Percentiles rank a stretch among this genome's conserved stretches.
Evolutionary conservation across 176 grass and related monocot species (phyloP).

Genomic region (Eragrostis curvula): DNA sequence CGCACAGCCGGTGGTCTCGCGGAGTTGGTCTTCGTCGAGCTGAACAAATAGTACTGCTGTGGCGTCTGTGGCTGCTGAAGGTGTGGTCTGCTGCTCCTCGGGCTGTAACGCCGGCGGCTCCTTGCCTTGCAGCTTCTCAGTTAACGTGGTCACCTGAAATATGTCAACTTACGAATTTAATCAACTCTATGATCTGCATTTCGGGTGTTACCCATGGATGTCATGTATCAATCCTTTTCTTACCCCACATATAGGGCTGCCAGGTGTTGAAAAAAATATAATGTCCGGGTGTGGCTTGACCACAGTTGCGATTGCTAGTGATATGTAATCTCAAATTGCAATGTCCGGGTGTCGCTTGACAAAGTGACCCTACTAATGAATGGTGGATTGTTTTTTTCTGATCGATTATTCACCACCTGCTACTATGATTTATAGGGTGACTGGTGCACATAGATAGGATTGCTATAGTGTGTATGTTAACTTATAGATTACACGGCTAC

Average conservation of each 20-base stretch:
- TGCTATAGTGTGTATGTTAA: too few relatives aligned
- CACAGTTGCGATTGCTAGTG: neutral
- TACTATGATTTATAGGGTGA: neutral
- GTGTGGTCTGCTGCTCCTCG: constrained; percentile 19
- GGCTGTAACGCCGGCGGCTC: constrained; percentile 21
- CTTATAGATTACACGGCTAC: too few relatives aligned
- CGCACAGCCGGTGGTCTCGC: constrained; percentile 21
- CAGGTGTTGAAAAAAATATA: too few relatives aligned
- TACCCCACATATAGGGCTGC: neutral
- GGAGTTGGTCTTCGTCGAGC: constrained; percentile 39
- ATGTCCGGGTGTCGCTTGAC: neutral
- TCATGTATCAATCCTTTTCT: neutral
- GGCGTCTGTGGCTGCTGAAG: neutral
- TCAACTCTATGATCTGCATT: neutral
- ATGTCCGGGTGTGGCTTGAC: too few relatives aligned
- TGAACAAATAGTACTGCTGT: neutral
- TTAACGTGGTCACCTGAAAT: constrained; percentile 62
- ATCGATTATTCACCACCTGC: neutral
- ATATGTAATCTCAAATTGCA: constrained; percentile 10
- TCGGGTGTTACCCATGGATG: neutral
- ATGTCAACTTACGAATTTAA: neutral
- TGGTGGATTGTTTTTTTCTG: neutral
- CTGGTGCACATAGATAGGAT: neutral
- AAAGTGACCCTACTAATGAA: constrained; percentile 1
- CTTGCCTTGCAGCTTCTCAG: constrained; percentile 64